Conservation (phyloP, 805 yeast species). For the Starmerella tilneyi region DNA sequence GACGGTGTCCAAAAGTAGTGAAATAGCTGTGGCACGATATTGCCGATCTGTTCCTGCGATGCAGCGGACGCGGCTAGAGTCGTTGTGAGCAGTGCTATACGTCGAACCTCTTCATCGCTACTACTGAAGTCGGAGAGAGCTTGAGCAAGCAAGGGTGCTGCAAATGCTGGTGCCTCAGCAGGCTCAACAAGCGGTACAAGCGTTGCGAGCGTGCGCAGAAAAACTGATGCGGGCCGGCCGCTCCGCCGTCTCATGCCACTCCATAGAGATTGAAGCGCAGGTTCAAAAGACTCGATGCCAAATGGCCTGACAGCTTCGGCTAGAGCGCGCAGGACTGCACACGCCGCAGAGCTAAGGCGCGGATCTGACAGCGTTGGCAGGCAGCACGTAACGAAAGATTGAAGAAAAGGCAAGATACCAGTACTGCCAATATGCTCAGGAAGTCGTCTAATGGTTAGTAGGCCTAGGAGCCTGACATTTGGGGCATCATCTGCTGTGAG, state of each 20-base stretch:
- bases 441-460: slow-evolving; percentile 50
- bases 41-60: slow-evolving; percentile 39
- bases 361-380: slow-evolving; percentile 46
- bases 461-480: slow-evolving; percentile 73
- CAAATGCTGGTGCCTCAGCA: slow-evolving; percentile 68
- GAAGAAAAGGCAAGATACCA: slow-evolving; percentile 55
- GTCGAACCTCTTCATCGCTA: slow-evolving; percentile 81
- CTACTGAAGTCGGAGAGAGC: slow-evolving; percentile 62
- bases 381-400: slow-evolving; percentile 45
- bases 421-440: slow-evolving; percentile 60
- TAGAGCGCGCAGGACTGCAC: slow-evolving; percentile 56
- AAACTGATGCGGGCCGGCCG: slow-evolving; percentile 61
- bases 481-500: slow-evolving; percentile 70
- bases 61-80: slow-evolving; percentile 56
- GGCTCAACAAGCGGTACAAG: slow-evolving; percentile 79
- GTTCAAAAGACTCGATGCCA: slow-evolving; percentile 82
- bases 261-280: slow-evolving; percentile 68
- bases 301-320: slow-evolving; percentile 80
- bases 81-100: slow-evolving; percentile 57
- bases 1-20: slow-evolving; percentile 2
- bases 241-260: slow-evolving; percentile 62
- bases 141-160: slow-evolving; percentile 60
- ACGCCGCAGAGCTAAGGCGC: slow-evolving; percentile 59
- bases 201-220: slow-evolving; percentile 65
- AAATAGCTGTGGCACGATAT: slow-evolving; percentile 41